A percentile compares a stretch with the other conserved stretches of the same genome.
These are phyloP conservation scores for Populus hybrid DNA, from an alignment of 441 rosid genomes.

Conservation along the genomic window DNA sequence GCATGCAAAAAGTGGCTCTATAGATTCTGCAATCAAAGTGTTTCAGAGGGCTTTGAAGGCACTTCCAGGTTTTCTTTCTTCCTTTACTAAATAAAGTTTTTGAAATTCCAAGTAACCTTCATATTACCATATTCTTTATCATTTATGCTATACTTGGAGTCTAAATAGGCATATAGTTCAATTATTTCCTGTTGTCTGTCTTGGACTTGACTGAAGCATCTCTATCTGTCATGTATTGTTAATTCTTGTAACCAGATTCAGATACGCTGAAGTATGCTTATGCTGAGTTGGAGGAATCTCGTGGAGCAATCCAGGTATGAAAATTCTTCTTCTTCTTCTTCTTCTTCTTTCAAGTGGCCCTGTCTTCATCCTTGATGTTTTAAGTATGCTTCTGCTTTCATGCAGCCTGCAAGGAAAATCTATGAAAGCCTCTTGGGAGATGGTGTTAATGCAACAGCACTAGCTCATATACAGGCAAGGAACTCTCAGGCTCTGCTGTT, in stretches of 20 bases:
- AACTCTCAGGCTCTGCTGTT: neutral
- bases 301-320: slow-evolving; percentile 74
- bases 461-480: slow-evolving; percentile 89
- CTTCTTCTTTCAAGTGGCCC: neutral
- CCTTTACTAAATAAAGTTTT: slow-evolving; percentile 7
- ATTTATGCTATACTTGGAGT: neutral
- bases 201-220: slow-evolving; percentile 1
- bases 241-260: slow-evolving; percentile 47
- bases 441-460: slow-evolving; percentile 56
- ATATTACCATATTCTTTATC: neutral
- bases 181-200: neutral
- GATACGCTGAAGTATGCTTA: slow-evolving; percentile 90
- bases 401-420: slow-evolving; percentile 83
- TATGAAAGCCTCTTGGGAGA: slow-evolving; percentile 77
- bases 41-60: slow-evolving; percentile 96
- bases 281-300: slow-evolving; percentile 96
- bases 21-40: slow-evolving; percentile 88
- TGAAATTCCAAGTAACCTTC: neutral
- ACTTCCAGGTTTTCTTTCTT: slow-evolving; percentile 62
- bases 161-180: neutral
- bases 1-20: slow-evolving; percentile 83
- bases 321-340: slow-evolving; percentile 2
- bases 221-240: neutral
- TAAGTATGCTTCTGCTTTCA: slow-evolving; percentile 25
- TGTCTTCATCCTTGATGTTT: slow-evolving; percentile 14